These are phyloP conservation scores for Vanilla planifolia DNA, from an alignment of 106 monocot genomes.

Conservation along the genomic window DNA sequence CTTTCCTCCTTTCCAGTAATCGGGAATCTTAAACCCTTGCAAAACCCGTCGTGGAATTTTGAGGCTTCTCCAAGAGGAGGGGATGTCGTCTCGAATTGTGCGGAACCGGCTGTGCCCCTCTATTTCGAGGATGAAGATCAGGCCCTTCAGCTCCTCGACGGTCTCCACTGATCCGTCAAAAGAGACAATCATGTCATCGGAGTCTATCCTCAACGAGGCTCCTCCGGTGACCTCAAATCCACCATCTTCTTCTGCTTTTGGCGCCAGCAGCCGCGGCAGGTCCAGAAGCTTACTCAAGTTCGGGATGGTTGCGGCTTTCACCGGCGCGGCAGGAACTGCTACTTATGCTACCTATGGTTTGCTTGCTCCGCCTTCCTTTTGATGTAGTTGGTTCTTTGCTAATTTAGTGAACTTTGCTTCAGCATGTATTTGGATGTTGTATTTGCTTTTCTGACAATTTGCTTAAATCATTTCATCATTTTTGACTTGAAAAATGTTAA, in stretches of 20 bases:
- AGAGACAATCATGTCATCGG: not conserved
- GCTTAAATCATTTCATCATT: not conserved
- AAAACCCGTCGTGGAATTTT: not conserved
- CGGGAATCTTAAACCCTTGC: slow-evolving; percentile 5
- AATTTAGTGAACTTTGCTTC: not conserved
- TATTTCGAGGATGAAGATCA: not conserved
- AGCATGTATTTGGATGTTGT: not conserved
- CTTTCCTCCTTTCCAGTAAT: too few species aligned
- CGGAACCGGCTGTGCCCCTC: not conserved
- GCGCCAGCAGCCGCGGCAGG: slow-evolving; percentile 6
- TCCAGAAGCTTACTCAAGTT: slow-evolving; percentile 31
- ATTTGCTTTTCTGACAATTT: not conserved
- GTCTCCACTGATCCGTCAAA: slow-evolving; percentile 4
- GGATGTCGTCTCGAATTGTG: not conserved
- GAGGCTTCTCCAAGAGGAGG: slow-evolving; percentile 1
- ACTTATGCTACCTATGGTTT: slow-evolving; percentile 62
- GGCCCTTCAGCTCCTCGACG: slow-evolving; percentile 5
- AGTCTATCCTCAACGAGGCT: slow-evolving; percentile 2
- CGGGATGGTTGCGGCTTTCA: slow-evolving; percentile 34
- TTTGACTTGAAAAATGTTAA: not conserved
- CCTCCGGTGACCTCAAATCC: not conserved
- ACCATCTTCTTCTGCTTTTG: not conserved
- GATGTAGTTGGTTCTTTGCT: not conserved
- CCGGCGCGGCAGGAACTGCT: slow-evolving; percentile 33
- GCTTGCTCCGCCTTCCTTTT: not conserved